phyloP scores from a whole-genome alignment of 176 grass and related monocot species.

The sorghum (Sorghum bicolor) region DNA sequence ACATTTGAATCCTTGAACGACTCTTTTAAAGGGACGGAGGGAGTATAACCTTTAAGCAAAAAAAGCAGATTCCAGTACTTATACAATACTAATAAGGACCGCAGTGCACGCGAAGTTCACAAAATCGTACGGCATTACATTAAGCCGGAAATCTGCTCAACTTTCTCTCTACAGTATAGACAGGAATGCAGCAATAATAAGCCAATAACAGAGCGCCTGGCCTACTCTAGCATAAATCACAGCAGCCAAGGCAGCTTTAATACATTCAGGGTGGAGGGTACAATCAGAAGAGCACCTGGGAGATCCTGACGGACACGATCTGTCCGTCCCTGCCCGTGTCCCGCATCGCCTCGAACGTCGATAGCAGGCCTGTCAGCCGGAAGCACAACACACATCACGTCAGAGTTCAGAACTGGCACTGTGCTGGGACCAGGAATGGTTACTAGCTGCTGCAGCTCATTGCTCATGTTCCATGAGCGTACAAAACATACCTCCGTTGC shows the following conservation, averaged over 20 bases:
- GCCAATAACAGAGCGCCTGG: not conserved
- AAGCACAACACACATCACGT: not conserved
- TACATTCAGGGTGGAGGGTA: constrained; percentile 1
- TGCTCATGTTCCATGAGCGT: not conserved
- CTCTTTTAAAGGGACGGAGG: too few species aligned
- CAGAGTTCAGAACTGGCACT: not conserved
- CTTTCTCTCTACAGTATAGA: not conserved
- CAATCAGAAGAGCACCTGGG: constrained; percentile 63
- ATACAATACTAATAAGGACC: not conserved
- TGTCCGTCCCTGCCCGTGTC: constrained; percentile 43
- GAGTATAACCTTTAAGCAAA: not conserved
- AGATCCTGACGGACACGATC: constrained; percentile 78
- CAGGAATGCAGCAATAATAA: not conserved
- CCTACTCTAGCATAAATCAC: constrained; percentile 6
- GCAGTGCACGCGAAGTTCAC: not conserved
- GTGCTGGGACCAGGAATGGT: not conserved
- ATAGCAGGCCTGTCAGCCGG: constrained; percentile 44
- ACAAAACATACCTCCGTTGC: constrained; percentile 70
- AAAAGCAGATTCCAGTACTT: not conserved
- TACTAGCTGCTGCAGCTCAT: not conserved
- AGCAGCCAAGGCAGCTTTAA: constrained; percentile 18
- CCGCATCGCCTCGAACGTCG: constrained; percentile 65
- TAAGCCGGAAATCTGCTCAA: not conserved
- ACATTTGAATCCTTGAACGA: too few species aligned
- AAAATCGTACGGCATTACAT: not conserved